These are phyloP conservation scores for Aegilops speltoides DNA, from an alignment of 176 grass and related monocot genomes.

Conservation along the genomic window DNA sequence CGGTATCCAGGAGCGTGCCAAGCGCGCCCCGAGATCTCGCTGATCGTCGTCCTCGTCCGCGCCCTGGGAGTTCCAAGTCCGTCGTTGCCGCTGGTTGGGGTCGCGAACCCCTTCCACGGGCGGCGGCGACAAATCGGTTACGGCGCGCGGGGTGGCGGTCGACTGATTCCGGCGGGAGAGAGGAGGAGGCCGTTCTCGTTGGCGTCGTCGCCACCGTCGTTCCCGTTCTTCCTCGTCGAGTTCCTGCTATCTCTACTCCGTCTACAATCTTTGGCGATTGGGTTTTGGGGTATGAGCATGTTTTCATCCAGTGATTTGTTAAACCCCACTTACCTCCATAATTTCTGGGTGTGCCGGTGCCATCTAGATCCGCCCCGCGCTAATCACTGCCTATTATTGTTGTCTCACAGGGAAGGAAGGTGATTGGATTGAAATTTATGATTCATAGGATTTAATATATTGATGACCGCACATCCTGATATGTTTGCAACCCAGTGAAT, in stretches of 20 bases:
- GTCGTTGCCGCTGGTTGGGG: background rate
- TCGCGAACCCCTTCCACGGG: background rate
- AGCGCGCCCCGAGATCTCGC: background rate
- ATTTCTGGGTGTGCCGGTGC: background rate
- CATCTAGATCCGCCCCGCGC: background rate
- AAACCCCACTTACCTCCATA: background rate
- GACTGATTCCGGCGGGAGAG: background rate
- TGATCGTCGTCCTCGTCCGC: background rate
- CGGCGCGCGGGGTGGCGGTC: background rate
- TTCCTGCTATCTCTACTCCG: background rate
- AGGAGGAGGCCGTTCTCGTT: background rate
- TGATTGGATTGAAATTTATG: background rate
- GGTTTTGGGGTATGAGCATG: background rate
- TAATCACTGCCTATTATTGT: background rate
- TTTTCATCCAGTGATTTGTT: slow-evolving; percentile 4
- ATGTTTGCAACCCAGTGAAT: slow-evolving; percentile 1
- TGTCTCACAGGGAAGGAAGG: slow-evolving; percentile 33
- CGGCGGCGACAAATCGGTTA: background rate
- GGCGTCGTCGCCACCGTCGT: background rate
- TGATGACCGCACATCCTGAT: background rate
- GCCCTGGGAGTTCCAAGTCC: background rate
- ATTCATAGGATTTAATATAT: background rate
- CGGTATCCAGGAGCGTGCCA: background rate
- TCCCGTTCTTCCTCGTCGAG: background rate
- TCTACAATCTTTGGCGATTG: background rate